Conservation (phyloP, 345 rosid species). For the Bruguiera parviflora region DNA sequence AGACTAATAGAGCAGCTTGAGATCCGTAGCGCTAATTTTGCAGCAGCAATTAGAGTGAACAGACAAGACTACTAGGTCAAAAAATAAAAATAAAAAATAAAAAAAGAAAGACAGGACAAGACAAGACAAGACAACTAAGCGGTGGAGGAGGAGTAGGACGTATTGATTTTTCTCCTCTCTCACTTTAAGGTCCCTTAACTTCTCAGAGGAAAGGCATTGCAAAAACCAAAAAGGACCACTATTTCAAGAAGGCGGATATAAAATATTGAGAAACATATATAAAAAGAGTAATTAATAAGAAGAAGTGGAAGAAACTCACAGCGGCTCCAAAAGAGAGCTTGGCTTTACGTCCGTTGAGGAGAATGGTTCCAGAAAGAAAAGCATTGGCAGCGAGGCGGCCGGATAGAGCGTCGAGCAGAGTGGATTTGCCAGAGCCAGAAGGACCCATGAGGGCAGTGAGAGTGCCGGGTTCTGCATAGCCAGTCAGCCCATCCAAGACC, state of each 20-base stretch:
- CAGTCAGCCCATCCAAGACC: constrained; percentile 79
- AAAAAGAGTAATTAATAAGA: not conserved
- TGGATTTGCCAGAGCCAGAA: constrained; percentile 92
- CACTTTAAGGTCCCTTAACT: too few relatives aligned
- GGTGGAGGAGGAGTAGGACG: not conserved
- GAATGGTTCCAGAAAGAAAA: constrained; percentile 78
- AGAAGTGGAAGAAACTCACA: constrained; percentile 40
- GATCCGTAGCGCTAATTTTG: too few relatives aligned
- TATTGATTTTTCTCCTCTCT: too few relatives aligned
- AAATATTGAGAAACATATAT: not conserved
- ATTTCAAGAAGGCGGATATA: too few relatives aligned
- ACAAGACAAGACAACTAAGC: not conserved
- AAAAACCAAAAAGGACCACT: too few relatives aligned
- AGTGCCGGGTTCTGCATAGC: constrained; percentile 84
- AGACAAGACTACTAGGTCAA: too few relatives aligned
- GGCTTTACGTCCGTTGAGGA: constrained; percentile 85
- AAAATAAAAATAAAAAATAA: too few relatives aligned
- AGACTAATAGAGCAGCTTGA: too few relatives aligned
- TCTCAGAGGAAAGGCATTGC: too few relatives aligned
- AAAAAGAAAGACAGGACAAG: too few relatives aligned
- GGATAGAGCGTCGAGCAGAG: constrained; percentile 84
- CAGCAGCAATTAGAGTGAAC: too few relatives aligned
- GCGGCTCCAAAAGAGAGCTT: constrained; percentile 95
- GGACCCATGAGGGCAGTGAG: constrained; percentile 94
- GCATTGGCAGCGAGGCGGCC: constrained; percentile 91